Base-by-base conservation (phyloP, 148 eudicot genomes). In the Simmondsia chinensis region DNA sequence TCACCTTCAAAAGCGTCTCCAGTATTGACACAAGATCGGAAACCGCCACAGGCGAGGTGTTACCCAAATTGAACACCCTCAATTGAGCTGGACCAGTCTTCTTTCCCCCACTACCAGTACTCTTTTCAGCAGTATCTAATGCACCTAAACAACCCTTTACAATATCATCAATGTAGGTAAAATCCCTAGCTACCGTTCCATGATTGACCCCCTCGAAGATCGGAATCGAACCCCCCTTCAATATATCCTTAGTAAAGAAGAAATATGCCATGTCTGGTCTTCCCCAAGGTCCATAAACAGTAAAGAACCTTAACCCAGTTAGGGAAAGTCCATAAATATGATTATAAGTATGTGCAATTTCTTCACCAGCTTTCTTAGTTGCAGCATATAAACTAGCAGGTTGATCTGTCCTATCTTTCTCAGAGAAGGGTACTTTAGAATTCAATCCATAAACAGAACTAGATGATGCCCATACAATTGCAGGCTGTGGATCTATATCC, bases 241-340 rank as follows among this genome's bases (percentile, higher is more conserved):
- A 63, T 1, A 83, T 83, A 63, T 79, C 94, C 60, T 43, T 70
- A 4, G 87, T 79, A 29, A 83, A 83, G 45, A 83, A 83, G 66
- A 79, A 83, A 36, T 83, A 83, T 0, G 94, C 94, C 94, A 83
- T 83, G 23, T 83, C 94, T 11, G 94, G 94, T 50, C 94, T 79
- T 33, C 94, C 94, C 94, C 94, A 83, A 20, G 87, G 87, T 0
- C 94, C 94, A 60, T 83, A 83, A 37, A 83, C 94, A 3, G 94
- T 83, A 48, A 83, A 83, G 46, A 83, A 83, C 41, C 94, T 63
- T 65, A 83, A 66, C 20, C 79, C 94, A 1, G 87, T 79, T 0
- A 83, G 37, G 1, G 88, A 80, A 20, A 83, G 61, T 0, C 94
- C 94, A 48, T 83, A 74, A 0, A 83, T 83, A 59, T 83, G 94